Evolutionary conservation across 495 filamentous ascomycete species (phyloP).

Genomic region (Aspergillus campestris): DNA sequence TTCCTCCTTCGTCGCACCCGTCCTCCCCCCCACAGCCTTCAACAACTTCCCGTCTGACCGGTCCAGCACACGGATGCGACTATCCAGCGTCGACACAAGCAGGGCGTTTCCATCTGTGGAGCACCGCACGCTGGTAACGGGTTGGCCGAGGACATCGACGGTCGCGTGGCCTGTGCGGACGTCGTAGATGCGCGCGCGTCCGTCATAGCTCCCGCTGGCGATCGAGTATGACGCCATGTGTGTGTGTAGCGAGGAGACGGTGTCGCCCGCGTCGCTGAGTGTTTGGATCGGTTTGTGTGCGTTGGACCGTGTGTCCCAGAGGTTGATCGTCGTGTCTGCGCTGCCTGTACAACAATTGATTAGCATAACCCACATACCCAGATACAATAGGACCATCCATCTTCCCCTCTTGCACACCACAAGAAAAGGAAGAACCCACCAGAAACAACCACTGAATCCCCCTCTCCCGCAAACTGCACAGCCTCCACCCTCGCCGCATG

Average conservation of each 20-base stretch:
- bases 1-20: slow-evolving; percentile 3
- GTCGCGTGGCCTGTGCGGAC: slow-evolving; percentile 68
- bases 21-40: slow-evolving; percentile 55
- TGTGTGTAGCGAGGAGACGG: slow-evolving; percentile 52
- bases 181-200: slow-evolving; percentile 76
- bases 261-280: slow-evolving; percentile 70
- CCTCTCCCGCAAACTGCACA: slow-evolving; percentile 67
- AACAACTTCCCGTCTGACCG: slow-evolving; percentile 63
- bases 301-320: slow-evolving; percentile 72
- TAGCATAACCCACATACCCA: not conserved
- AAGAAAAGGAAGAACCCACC: slow-evolving; percentile 25
- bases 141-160: slow-evolving; percentile 55
- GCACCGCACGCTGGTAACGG: slow-evolving; percentile 58
- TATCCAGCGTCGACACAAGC: slow-evolving; percentile 70
- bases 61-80: slow-evolving; percentile 73
- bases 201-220: slow-evolving; percentile 73
- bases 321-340: slow-evolving; percentile 70
- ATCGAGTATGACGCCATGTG: slow-evolving; percentile 37
- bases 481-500: slow-evolving; percentile 68
- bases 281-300: slow-evolving; percentile 65
- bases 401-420: too few relatives aligned
- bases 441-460: slow-evolving; percentile 57
- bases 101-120: slow-evolving; percentile 65
- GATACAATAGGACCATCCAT: too few relatives aligned
- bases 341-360: slow-evolving; percentile 42